Evolutionary conservation across 352 stramenopile genomes (phyloP).

Genomic region (Globisporangium solare): DNA sequence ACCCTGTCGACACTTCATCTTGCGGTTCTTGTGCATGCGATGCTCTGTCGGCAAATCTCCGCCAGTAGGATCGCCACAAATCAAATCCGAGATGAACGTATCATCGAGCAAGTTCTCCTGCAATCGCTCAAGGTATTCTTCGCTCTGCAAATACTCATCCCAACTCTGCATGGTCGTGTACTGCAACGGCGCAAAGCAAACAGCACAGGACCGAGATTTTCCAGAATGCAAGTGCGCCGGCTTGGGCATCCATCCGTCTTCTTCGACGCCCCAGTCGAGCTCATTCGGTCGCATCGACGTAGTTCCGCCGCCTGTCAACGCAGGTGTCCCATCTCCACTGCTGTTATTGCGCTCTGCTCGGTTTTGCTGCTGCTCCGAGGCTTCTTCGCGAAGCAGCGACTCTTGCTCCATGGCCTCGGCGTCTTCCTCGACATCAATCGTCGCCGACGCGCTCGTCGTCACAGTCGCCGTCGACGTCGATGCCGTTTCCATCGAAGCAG

Average conservation of each 20-base stretch:
- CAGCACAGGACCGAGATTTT: slow-evolving; percentile 64
- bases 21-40: slow-evolving; percentile 83
- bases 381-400: slow-evolving; percentile 5
- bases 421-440: slow-evolving; percentile 6
- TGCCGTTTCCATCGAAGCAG: not conserved
- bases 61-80: slow-evolving; percentile 65
- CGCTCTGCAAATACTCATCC: slow-evolving; percentile 83
- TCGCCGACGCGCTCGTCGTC: slow-evolving; percentile 2
- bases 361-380: slow-evolving; percentile 4
- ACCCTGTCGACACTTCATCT: slow-evolving; percentile 76
- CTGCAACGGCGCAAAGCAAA: slow-evolving; percentile 76
- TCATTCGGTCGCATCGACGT: not conserved
- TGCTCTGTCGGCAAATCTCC: slow-evolving; percentile 81
- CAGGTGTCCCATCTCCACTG: not conserved
- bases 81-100: slow-evolving; percentile 69
- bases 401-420: slow-evolving; percentile 7
- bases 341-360: slow-evolving; percentile 13
- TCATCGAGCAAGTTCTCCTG: slow-evolving; percentile 75
- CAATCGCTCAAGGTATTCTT: slow-evolving; percentile 65
- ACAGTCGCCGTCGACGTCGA: slow-evolving; percentile 1
- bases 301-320: not conserved
- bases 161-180: slow-evolving; percentile 63
- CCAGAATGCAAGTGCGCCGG: slow-evolving; percentile 72
- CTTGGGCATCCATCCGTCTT: slow-evolving; percentile 85
- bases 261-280: slow-evolving; percentile 24